Percentiles rank a stretch among this genome's conserved stretches.
These are phyloP conservation scores for Stereum hirsutum DNA, from an alignment of 1,284 basidiomycete species.

Conservation along the genomic window DNA sequence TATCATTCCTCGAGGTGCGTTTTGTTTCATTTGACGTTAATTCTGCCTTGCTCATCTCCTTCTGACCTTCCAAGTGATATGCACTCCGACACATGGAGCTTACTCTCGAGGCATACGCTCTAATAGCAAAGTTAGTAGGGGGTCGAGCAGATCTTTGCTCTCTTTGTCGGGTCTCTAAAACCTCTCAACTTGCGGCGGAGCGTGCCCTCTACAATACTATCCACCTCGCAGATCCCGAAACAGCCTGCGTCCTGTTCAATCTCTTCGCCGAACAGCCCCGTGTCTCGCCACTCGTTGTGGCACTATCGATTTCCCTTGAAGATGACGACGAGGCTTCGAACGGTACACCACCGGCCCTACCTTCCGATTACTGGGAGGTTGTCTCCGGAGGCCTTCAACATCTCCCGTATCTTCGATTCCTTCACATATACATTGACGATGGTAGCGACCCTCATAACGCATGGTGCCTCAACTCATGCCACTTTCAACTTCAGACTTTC, in stretches of 20 bases:
- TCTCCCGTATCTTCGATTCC: constrained; percentile 34
- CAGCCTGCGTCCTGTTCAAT: constrained; percentile 33
- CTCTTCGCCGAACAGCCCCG: constrained; percentile 35
- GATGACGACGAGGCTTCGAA: constrained; percentile 14
- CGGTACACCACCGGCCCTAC: constrained; percentile 9
- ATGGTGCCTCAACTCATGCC: constrained; percentile 40
- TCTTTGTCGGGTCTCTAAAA: constrained; percentile 46
- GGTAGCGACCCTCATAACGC: constrained; percentile 30
- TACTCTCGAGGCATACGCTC: constrained; percentile 46
- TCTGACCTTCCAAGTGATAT: constrained; percentile 5
- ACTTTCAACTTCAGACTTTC: constrained; percentile 46
- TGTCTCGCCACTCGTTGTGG: constrained; percentile 39
- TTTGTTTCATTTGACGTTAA: too few relatives aligned
- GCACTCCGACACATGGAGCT: constrained; percentile 34
- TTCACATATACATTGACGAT: constrained; percentile 40
- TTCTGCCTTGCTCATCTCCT: not conserved
- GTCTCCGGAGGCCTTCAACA: constrained; percentile 38
- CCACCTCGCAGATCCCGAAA: constrained; percentile 28
- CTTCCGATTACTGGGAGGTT: constrained; percentile 38
- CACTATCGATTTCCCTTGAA: constrained; percentile 36
- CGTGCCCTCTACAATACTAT: constrained; percentile 51
- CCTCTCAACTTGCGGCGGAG: constrained; percentile 45
- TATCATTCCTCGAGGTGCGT: too few relatives aligned
- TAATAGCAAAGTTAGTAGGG: constrained; percentile 40
- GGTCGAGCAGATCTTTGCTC: constrained; percentile 41